Conservation (phyloP, 1,284 basidiomycete species). For the Ustilago lituana region DNA sequence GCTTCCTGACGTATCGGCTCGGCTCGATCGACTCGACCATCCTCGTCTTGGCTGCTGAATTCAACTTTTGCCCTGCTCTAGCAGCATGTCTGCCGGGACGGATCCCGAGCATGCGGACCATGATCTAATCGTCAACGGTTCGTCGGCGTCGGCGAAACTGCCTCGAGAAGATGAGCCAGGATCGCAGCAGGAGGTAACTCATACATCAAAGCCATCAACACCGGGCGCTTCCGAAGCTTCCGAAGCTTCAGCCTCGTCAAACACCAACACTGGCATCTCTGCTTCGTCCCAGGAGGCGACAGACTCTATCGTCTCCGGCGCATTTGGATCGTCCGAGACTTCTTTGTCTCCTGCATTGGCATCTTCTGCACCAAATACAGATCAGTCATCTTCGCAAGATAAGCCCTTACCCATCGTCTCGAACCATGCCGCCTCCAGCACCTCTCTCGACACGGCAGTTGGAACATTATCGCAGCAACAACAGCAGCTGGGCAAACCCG, state of each 20-base stretch:
- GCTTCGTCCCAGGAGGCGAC: not conserved
- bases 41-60: conserved; percentile 1
- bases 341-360: not conserved
- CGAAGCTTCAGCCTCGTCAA: not conserved
- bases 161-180: not conserved
- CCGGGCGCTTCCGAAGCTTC: no score
- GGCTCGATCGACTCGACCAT: no score
- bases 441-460: conserved; percentile 9
- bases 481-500: conserved; percentile 2
- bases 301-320: conserved; percentile 11
- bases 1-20: no score
- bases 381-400: not conserved
- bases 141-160: not conserved
- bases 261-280: not conserved
- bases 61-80: not conserved
- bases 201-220: no score
- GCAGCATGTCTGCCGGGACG: conserved; percentile 26
- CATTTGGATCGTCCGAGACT: conserved; percentile 2
- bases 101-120: conserved; percentile 5
- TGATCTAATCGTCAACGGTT: not conserved
- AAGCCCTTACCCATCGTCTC: conserved; percentile 24
- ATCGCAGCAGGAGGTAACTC: no score
- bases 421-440: not conserved
- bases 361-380: not conserved
- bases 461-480: conserved; percentile 7